These are phyloP conservation scores for Neophaeococcomyces aloes DNA, from an alignment of 2,329 filamentous ascomycete species.

Conservation along the genomic window DNA sequence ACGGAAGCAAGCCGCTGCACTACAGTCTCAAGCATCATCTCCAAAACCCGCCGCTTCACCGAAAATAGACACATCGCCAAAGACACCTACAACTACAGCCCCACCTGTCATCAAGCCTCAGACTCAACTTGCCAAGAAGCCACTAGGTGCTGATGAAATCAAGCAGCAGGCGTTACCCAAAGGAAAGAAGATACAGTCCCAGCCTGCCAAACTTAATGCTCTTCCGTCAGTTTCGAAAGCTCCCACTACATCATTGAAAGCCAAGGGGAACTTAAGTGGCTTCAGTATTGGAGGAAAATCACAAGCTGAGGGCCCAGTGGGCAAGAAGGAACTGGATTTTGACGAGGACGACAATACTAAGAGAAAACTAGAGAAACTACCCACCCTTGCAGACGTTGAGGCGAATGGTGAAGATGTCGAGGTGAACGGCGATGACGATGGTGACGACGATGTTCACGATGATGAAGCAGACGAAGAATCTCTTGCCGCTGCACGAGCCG, in stretches of 20 bases:
- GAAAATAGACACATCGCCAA: too few relatives aligned
- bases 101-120: conserved; percentile 47
- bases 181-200: conserved; percentile 30
- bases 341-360: conserved; percentile 79
- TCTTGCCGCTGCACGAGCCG: conserved; percentile 71
- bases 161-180: conserved; percentile 25
- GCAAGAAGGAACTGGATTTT: conserved; percentile 69
- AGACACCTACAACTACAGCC: conserved; percentile 41
- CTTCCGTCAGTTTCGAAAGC: conserved; percentile 20
- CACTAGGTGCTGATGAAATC: conserved; percentile 46
- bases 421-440: conserved; percentile 47
- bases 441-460: conserved; percentile 64
- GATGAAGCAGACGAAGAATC: conserved; percentile 78
- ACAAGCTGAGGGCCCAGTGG: conserved; percentile 54
- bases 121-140: conserved; percentile 72
- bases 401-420: conserved; percentile 47
- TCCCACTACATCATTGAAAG: conserved; percentile 42
- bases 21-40: conserved; percentile 35
- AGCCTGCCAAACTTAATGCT: conserved; percentile 32
- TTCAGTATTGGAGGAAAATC: conserved; percentile 70
- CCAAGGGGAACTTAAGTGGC: conserved; percentile 63
- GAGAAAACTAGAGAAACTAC: conserved; percentile 84
- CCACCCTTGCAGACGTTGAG: conserved; percentile 57
- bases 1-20: conserved; percentile 61
- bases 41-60: conserved; percentile 31